Conservation (phyloP, 129 eudicot species). For the Apium graveolens region DNA sequence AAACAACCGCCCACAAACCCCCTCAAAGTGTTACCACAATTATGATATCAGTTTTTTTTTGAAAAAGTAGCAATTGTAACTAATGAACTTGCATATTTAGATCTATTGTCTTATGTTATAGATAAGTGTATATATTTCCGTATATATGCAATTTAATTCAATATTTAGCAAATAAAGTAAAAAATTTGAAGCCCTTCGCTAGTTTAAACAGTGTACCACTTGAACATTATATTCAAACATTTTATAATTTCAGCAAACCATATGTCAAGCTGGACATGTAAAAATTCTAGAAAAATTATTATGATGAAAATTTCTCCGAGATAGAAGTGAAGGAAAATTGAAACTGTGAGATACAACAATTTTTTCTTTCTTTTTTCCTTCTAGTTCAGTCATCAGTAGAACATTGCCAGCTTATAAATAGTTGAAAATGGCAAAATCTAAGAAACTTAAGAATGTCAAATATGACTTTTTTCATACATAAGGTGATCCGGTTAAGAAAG, state of each 20-base stretch:
- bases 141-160: neutral
- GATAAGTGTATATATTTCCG: neutral
- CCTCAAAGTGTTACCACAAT: neutral
- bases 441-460: neutral
- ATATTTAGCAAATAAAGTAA: neutral
- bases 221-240: neutral
- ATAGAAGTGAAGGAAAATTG: neutral
- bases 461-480: neutral
- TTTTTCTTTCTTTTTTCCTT: neutral
- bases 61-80: neutral
- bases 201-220: neutral
- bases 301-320: neutral
- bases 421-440: neutral
- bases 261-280: neutral
- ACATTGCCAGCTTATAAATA: neutral
- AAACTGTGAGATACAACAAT: neutral
- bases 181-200: neutral
- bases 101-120: neutral
- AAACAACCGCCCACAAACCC: neutral
- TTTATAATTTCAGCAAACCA: neutral
- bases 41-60: neutral
- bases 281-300: neutral
- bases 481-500: neutral
- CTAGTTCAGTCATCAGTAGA: neutral
- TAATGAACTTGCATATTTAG: neutral